Evolutionary conservation across 495 filamentous ascomycete genomes (phyloP).

Genomic region (Aspergillus coremiiformis): DNA sequence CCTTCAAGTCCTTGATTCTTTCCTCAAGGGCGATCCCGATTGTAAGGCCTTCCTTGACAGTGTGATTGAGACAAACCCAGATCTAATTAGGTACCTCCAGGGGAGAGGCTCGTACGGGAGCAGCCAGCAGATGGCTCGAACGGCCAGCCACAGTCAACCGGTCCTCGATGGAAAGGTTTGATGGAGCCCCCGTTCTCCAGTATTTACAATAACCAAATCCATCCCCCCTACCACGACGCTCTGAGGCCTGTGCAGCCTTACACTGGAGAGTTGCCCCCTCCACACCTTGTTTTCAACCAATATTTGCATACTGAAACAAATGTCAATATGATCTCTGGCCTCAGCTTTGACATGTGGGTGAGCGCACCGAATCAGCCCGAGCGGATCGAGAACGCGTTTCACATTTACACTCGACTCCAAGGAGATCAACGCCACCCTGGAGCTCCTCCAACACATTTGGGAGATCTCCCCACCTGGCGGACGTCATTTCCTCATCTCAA

Average conservation of each 20-base stretch:
- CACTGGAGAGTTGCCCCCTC: constrained; percentile 29
- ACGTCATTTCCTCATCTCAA: constrained; percentile 39
- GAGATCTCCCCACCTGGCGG: constrained; percentile 39
- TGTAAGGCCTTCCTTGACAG: constrained; percentile 22
- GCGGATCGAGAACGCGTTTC: constrained; percentile 35
- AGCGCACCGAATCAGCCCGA: constrained; percentile 36
- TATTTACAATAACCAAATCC: constrained; percentile 24
- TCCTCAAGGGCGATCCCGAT: constrained; percentile 56
- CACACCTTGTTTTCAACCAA: constrained; percentile 31
- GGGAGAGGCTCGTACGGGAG: constrained; percentile 41
- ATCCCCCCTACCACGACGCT: constrained; percentile 28
- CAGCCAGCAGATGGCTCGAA: constrained; percentile 31
- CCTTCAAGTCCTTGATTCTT: constrained; percentile 89
- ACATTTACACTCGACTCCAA: constrained; percentile 46
- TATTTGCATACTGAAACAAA: constrained; percentile 27
- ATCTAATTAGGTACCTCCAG: constrained; percentile 18
- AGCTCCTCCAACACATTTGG: constrained; percentile 34
- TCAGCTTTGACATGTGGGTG: constrained; percentile 49
- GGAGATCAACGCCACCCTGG: constrained; percentile 32
- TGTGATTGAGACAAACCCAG: not conserved
- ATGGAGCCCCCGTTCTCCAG: constrained; percentile 34
- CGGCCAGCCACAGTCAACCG: constrained; percentile 27
- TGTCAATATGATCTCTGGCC: constrained; percentile 31
- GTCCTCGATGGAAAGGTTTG: constrained; percentile 34
- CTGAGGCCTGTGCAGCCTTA: constrained; percentile 32